phyloP scores from a whole-genome alignment of 1,284 basidiomycete species.

The Tausonia pullulans region DNA sequence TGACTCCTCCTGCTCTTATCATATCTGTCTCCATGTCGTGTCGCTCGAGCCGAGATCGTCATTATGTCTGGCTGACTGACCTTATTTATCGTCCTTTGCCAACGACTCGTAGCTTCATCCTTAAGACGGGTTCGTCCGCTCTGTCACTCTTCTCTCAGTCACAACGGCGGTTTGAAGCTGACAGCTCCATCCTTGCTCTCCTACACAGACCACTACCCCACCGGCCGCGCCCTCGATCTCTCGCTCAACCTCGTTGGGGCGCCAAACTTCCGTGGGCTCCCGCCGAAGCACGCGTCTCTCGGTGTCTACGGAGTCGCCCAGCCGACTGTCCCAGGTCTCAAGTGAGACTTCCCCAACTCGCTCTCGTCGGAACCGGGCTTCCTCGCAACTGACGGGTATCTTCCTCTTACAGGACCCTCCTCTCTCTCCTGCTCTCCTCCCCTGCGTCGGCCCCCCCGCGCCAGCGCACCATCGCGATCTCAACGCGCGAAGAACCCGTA shows the following conservation, averaged over 20 bases:
- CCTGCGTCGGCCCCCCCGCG: constrained; percentile 40
- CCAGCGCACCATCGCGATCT: constrained; percentile 15
- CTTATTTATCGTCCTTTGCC: not conserved
- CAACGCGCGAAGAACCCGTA: constrained; percentile 29
- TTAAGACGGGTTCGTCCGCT: constrained; percentile 58
- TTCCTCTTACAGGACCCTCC: constrained; percentile 46
- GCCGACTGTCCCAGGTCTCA: constrained; percentile 82
- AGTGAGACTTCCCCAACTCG: constrained; percentile 25
- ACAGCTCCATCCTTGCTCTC: constrained; percentile 4
- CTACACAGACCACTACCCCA: constrained; percentile 62
- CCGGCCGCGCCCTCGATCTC: constrained; percentile 77
- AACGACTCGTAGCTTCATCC: constrained; percentile 50
- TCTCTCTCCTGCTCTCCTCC: constrained; percentile 72
- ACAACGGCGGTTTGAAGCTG: not conserved
- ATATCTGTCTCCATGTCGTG: too few relatives aligned
- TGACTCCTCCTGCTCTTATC: too few relatives aligned
- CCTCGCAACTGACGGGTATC: too few relatives aligned
- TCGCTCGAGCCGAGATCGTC: too few relatives aligned
- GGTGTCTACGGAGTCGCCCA: constrained; percentile 80
- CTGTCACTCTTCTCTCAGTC: not conserved
- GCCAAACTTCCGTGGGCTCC: constrained; percentile 82
- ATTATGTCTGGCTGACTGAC: too few relatives aligned
- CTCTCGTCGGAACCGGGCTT: too few relatives aligned
- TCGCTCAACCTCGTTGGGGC: constrained; percentile 82
- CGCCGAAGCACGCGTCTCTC: constrained; percentile 35